Base-by-base conservation (phyloP, 345 rosid genomes). In the Eutrema heterophyllum region DNA sequence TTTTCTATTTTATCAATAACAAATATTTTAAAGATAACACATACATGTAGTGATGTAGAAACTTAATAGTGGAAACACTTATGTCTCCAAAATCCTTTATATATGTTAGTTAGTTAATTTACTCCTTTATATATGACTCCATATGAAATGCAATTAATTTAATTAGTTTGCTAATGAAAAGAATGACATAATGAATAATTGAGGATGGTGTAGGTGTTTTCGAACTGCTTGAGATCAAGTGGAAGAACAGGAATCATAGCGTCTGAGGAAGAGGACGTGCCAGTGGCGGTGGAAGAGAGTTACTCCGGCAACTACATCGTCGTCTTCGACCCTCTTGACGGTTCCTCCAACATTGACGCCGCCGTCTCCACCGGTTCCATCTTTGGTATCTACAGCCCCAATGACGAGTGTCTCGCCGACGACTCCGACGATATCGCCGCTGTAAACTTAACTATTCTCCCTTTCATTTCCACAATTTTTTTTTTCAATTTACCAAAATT, bases 291-390 rank as follows among this genome's bases (percentile, higher is more conserved):
- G 56, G 95, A 91, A 48, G 97, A 91, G 79, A 91, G 95, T 70
- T 94, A 82, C 92, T 91, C 97, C 2, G 96, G 96, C 3, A 94
- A 94, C 86, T 94, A 91, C 72, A 86, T 94, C 9, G 96, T 85
- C 30, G 97, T 91, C 24, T 91, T 94, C 56, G 96, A 94, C 70
- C 97, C 96, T 3, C 98, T 94, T 12, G 98, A 94, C 63, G 98
- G 98, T 73, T 94, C 97, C 16, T 89, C 97, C 73, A 91, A 94
- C 86, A 86, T 91, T 27, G 97, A 91, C 71, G 97, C 96, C 4
- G 97, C 97, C 5, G 98, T 91, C 29, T 89, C 97, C 68, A 94
- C 98, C 5, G 98, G 98, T 62, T 94, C 98, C 9, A 94, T 94
- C 71, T 94, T 94, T 43, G 96, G 97, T 9, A 89, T 94, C 44